phyloP scores from a whole-genome alignment of 1,284 basidiomycete species.

The Apiotrichum brassicae region DNA sequence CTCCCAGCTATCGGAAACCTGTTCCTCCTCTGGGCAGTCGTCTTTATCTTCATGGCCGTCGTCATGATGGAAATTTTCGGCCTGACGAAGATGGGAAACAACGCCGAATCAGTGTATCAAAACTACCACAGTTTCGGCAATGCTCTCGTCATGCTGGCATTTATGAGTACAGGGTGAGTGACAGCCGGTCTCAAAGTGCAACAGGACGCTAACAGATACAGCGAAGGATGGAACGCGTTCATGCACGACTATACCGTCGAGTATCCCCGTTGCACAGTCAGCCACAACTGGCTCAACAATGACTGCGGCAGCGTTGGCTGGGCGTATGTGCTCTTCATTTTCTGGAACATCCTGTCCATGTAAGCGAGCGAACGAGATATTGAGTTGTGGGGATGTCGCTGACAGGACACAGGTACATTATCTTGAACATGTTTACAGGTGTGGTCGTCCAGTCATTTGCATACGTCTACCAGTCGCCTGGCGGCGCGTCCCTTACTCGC shows the following conservation, averaged over 20 bases:
- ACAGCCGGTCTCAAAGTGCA: slow-evolving; percentile 48
- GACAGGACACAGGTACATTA: slow-evolving; percentile 63
- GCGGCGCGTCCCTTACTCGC: slow-evolving; percentile 73
- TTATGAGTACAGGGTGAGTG: slow-evolving; percentile 49
- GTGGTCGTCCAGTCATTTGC: slow-evolving; percentile 96
- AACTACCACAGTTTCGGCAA: slow-evolving; percentile 80
- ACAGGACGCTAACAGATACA: too few relatives aligned
- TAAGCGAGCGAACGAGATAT: too few relatives aligned
- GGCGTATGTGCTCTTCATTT: slow-evolving; percentile 84
- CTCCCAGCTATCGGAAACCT: slow-evolving; percentile 81
- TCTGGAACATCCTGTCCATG: slow-evolving; percentile 97
- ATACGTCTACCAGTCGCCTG: slow-evolving; percentile 82
- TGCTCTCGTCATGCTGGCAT: slow-evolving; percentile 72
- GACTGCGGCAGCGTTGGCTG: slow-evolving; percentile 86
- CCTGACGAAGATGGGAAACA: slow-evolving; percentile 73
- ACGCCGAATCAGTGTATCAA: slow-evolving; percentile 61
- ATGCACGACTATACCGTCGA: slow-evolving; percentile 54
- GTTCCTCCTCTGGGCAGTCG: slow-evolving; percentile 79
- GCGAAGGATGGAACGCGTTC: slow-evolving; percentile 58
- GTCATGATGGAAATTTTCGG: slow-evolving; percentile 89
- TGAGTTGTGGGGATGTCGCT: slow-evolving; percentile 5
- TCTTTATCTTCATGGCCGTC: slow-evolving; percentile 91
- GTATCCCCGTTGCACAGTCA: slow-evolving; percentile 72
- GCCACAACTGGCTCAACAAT: slow-evolving; percentile 58
- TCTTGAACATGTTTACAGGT: slow-evolving; percentile 92